These are phyloP conservation scores for Podaxis sp. DNA, from an alignment of 768 basidiomycete species.

Conservation along the genomic window DNA sequence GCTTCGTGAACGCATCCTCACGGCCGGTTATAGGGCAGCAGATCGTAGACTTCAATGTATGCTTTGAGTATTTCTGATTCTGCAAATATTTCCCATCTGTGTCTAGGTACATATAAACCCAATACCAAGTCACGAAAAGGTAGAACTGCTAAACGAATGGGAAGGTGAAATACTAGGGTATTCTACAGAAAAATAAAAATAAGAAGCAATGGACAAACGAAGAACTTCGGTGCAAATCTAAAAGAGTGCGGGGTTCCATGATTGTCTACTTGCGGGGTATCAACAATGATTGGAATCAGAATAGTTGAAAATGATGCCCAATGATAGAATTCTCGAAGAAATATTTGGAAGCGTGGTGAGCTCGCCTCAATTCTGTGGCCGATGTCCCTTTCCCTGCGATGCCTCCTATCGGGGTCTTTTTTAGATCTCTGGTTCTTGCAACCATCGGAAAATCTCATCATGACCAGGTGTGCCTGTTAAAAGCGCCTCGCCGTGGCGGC, in stretches of 20 bases:
- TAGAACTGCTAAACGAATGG: background rate
- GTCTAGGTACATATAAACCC: background rate
- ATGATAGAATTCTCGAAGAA: background rate
- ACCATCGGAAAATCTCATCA: conserved; percentile 62
- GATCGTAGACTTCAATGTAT: background rate
- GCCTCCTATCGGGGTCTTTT: background rate
- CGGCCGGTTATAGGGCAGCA: background rate
- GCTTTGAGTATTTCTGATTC: background rate
- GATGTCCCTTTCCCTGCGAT: background rate
- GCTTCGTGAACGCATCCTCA: conserved; percentile 6
- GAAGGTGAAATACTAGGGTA: background rate
- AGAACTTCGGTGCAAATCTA: conserved; percentile 1
- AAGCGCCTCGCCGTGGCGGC: conserved; percentile 64
- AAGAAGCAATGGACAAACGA: background rate
- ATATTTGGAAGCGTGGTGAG: background rate
- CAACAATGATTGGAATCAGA: conserved; percentile 3
- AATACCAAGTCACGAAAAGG: background rate
- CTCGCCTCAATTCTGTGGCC: background rate
- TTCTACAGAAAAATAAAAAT: background rate
- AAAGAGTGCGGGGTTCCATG: background rate
- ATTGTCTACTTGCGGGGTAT: conserved; percentile 10
- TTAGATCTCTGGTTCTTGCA: conserved; percentile 28
- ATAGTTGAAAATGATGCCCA: background rate
- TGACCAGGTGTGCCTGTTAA: conserved; percentile 51
- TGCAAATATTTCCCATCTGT: background rate